Percentiles rank a stretch among this genome's conserved stretches.
Evolutionary conservation across 2,329 filamentous ascomycete genomes (phyloP).

Genomic region (Xylaria polymorpha): DNA sequence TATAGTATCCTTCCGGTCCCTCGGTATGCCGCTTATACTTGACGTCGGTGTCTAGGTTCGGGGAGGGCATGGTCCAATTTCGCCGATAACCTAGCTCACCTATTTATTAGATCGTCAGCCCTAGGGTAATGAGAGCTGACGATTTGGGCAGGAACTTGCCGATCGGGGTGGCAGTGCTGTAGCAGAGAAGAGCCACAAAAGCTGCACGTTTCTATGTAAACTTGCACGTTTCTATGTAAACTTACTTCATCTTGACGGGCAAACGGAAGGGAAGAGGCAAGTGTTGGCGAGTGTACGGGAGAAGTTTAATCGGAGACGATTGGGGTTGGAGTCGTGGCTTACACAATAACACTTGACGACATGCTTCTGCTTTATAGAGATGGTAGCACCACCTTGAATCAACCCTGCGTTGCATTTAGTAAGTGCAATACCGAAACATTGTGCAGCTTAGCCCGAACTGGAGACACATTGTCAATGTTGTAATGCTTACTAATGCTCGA

Average conservation of each 20-base stretch:
- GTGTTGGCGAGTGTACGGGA: not conserved
- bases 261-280: not conserved
- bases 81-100: not conserved
- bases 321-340: not conserved
- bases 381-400: not conserved
- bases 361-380: not conserved
- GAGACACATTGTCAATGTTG: too few relatives aligned
- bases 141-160: conserved; percentile 30
- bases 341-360: not conserved
- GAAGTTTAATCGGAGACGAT: not conserved
- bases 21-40: not conserved
- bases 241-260: not conserved
- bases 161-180: not conserved
- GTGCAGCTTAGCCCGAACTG: too few relatives aligned
- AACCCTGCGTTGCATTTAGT: too few relatives aligned
- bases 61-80: not conserved
- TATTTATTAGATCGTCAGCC: not conserved
- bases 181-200: too few relatives aligned
- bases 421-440: too few relatives aligned
- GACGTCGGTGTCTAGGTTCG: not conserved
- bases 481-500: too few relatives aligned
- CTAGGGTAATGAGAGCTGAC: conserved; percentile 28
- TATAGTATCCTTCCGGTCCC: not conserved
- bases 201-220: conserved; percentile 1
- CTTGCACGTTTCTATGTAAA: not conserved